Percentiles rank a stretch among this genome's conserved stretches.
Conservation (phyloP, 1,139 yeast genomes). For the Hemisphaericaspora lyxosophila region DNA sequence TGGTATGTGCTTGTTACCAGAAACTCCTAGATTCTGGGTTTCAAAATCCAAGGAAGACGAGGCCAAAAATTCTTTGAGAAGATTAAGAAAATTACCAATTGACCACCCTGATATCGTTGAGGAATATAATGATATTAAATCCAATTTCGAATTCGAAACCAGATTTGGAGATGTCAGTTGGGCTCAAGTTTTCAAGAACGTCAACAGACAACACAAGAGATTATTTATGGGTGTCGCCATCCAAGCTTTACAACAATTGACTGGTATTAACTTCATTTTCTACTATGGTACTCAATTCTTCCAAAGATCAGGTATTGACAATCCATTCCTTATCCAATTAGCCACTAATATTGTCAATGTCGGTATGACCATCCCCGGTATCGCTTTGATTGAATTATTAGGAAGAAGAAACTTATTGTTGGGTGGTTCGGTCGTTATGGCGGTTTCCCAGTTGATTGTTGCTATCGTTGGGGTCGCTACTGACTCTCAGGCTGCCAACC, state of each 20-base stretch:
- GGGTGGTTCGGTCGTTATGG: constrained; percentile 64
- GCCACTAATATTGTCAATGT: constrained; percentile 42
- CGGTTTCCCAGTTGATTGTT: constrained; percentile 62
- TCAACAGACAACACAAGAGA: constrained; percentile 37
- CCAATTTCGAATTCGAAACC: constrained; percentile 37
- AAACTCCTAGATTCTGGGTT: constrained; percentile 73
- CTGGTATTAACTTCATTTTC: constrained; percentile 73
- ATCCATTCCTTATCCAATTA: constrained; percentile 36
- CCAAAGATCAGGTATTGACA: constrained; percentile 52
- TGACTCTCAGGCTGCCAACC: constrained; percentile 43
- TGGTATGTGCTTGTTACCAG: constrained; percentile 68
- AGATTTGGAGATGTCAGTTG: constrained; percentile 33
- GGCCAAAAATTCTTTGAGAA: constrained; percentile 45
- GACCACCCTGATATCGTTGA: constrained; percentile 43
- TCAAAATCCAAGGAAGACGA: constrained; percentile 52
- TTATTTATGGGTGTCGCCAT: constrained; percentile 33
- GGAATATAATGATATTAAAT: constrained; percentile 40
- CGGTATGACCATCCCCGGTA: constrained; percentile 39
- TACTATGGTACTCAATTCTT: constrained; percentile 70
- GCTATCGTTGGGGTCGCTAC: constrained; percentile 63
- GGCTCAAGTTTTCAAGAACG: constrained; percentile 32
- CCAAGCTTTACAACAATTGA: constrained; percentile 64
- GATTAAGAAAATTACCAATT: constrained; percentile 34
- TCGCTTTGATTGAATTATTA: constrained; percentile 33
- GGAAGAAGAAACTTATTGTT: constrained; percentile 41